phyloP scores from a whole-genome alignment of 352 stramenopile species.

The Heterotrichella gracilis region DNA sequence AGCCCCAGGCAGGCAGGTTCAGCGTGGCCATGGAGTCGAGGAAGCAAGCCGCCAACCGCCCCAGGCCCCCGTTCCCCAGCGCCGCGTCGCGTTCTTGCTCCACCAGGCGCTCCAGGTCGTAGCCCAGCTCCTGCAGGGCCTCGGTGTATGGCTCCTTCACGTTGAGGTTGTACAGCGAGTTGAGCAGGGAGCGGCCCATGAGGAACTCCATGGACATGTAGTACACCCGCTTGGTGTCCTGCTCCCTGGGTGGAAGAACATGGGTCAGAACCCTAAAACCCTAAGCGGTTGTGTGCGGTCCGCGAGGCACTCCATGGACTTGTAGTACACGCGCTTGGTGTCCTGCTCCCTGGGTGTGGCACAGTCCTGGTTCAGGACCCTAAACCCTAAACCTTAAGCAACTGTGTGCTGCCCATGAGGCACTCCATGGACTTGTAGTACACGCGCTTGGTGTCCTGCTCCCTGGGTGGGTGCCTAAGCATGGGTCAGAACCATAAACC shows the following conservation, averaged over 20 bases:
- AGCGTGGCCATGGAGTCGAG: constrained; percentile 22
- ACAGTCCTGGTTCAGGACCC: background rate
- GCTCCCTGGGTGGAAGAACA: background rate
- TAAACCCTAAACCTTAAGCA: background rate
- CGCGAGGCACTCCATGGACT: background rate
- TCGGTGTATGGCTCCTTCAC: constrained; percentile 20
- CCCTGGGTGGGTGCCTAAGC: background rate
- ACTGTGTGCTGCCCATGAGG: background rate
- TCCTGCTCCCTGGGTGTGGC: constrained; percentile 8
- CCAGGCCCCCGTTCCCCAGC: constrained; percentile 22
- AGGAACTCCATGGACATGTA: constrained; percentile 23
- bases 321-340: constrained; percentile 18
- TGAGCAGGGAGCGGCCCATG: constrained; percentile 22
- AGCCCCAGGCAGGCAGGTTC: constrained; percentile 21
- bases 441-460: constrained; percentile 19
- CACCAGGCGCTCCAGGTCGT: constrained; percentile 20
- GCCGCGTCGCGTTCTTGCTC: constrained; percentile 20
- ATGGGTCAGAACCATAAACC: background rate
- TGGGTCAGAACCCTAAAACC: background rate
- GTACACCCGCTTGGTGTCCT: constrained; percentile 20
- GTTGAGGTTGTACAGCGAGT: constrained; percentile 22
- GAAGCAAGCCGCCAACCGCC: constrained; percentile 22
- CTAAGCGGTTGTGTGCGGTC: background rate
- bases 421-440: background rate
- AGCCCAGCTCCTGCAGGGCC: constrained; percentile 20